Conservation (phyloP, 1,284 basidiomycete genomes). For the Cryptococcus wingfieldii region DNA sequence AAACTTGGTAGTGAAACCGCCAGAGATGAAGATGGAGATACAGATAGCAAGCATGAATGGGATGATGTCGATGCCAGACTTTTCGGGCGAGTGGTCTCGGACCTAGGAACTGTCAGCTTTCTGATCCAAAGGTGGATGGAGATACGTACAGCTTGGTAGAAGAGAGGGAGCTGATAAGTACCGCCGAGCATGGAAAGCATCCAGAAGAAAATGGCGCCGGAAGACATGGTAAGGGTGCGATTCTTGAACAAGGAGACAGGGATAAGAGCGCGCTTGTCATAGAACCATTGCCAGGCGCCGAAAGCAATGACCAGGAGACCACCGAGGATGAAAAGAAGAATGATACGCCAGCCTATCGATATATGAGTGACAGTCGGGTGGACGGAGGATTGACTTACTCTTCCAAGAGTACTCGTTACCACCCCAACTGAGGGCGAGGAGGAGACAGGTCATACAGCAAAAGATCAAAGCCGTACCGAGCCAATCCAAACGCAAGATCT, state of each 20-base stretch:
- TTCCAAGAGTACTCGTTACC: slow-evolving; percentile 52
- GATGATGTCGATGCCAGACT: slow-evolving; percentile 52
- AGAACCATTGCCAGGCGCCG: slow-evolving; percentile 45
- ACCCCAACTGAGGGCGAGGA: slow-evolving; percentile 52
- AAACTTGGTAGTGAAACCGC: slow-evolving; percentile 41
- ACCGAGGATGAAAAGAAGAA: slow-evolving; percentile 47
- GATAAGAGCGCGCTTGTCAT: slow-evolving; percentile 42
- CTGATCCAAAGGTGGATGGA: not conserved
- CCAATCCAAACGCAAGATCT: slow-evolving; percentile 47
- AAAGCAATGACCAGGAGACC: slow-evolving; percentile 43
- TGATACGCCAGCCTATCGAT: slow-evolving; percentile 38
- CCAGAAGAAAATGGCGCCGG: slow-evolving; percentile 46
- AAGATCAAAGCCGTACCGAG: slow-evolving; percentile 49
- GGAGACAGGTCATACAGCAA: slow-evolving; percentile 46
- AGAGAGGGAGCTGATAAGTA: slow-evolving; percentile 50
- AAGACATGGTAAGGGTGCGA: slow-evolving; percentile 42
- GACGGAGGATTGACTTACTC: slow-evolving; percentile 9
- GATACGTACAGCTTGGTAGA: slow-evolving; percentile 49
- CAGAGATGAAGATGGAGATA: slow-evolving; percentile 46
- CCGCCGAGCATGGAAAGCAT: slow-evolving; percentile 50
- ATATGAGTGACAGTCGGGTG: not conserved
- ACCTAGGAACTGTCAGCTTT: slow-evolving; percentile 6
- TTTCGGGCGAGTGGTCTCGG: slow-evolving; percentile 42
- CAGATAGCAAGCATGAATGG: slow-evolving; percentile 50
- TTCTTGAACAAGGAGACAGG: slow-evolving; percentile 36